These are phyloP conservation scores for Saccharomyces kudriavzevii DNA, from an alignment of 805 yeast species.

Conservation along the genomic window DNA sequence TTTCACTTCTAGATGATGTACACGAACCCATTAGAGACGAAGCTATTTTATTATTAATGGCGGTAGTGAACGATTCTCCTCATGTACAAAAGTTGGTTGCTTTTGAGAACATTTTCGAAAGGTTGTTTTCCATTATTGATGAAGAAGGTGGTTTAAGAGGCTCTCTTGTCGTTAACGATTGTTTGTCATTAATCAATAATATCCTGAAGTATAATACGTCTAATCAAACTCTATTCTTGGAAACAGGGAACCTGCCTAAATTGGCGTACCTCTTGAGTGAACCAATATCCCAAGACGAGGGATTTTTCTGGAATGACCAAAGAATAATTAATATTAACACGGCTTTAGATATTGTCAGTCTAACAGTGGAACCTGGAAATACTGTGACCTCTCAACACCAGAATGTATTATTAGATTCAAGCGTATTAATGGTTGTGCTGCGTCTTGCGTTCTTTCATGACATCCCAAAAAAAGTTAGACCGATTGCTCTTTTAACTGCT, in stretches of 20 bases:
- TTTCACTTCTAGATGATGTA: conserved; percentile 49
- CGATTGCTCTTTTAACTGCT: conserved; percentile 61
- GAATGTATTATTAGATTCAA: conserved; percentile 46
- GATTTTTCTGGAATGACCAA: conserved; percentile 70
- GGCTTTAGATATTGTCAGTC: conserved; percentile 61
- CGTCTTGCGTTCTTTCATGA: conserved; percentile 60
- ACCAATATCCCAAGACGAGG: conserved; percentile 41
- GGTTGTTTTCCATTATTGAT: conserved; percentile 65
- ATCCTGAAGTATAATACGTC: conserved; percentile 75
- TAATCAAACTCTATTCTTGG: conserved; percentile 82
- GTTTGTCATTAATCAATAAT: conserved; percentile 65
- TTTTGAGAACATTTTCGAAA: conserved; percentile 86
- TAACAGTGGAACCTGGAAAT: conserved; percentile 67
- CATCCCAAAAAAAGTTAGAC: conserved; percentile 59
- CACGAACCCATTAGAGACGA: conserved; percentile 88
- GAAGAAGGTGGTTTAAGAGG: conserved; percentile 89
- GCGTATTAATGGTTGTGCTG: conserved; percentile 57
- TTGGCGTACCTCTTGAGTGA: conserved; percentile 56
- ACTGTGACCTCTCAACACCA: conserved; percentile 59
- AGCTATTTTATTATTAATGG: conserved; percentile 73
- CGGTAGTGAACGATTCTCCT: conserved; percentile 69
- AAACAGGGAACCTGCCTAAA: conserved; percentile 68
- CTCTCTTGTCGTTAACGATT: conserved; percentile 84
- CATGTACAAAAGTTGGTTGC: conserved; percentile 91
- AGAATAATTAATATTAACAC: conserved; percentile 57